Evolutionary conservation across 1,139 yeast genomes (phyloP), one percentile per base, ranked within the genome.

Genomic region (Magnusiomyces suaveolens): DNA sequence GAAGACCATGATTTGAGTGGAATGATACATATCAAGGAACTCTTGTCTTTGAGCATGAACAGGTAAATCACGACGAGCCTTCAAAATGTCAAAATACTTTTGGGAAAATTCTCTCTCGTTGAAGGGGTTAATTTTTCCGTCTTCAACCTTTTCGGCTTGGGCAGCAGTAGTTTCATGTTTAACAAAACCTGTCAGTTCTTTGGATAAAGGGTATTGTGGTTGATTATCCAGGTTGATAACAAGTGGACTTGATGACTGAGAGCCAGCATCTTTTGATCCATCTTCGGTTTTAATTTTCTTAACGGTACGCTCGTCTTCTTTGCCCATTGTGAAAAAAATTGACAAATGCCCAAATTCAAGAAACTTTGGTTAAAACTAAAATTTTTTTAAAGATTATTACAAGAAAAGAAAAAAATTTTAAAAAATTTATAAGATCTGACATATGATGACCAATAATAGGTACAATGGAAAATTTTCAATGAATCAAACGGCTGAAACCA

Each of bases 21-120:
- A 73, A 60, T 92, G 97, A 72, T 86, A 92, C 59, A 86, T 80
- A 60, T 78, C 76, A 57, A 92, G 76, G 66, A 92, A 94, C 71
- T 90, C 96, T 53, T 82, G 85, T 67, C 97, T 79, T 71, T 92
- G 97, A 39, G 92, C 82, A 70, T 90, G 96, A 20, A 92, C 98
- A 0, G 98, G 99, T 60, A 92, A 76, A 60, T 87, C 86, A 63
- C 95, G 80, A 70, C 98, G 81, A 29, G 76, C 78, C 63, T 81
- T 81, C 58, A 94, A 75, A 58, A 92, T 92, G 58, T 81, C 87
- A 63, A 82, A 79, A 69, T 92, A 92, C 64, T 81, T 80, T 50
- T 80, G 72, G 4, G 84, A 69, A 62, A 84, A 83, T 21, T 67
- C 61, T 18, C 70, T 63, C 10, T 94, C 94, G 1, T 89, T 87